Evolutionary conservation across 768 basidiomycete species (phyloP).

Genomic region (Russula olivacea): DNA sequence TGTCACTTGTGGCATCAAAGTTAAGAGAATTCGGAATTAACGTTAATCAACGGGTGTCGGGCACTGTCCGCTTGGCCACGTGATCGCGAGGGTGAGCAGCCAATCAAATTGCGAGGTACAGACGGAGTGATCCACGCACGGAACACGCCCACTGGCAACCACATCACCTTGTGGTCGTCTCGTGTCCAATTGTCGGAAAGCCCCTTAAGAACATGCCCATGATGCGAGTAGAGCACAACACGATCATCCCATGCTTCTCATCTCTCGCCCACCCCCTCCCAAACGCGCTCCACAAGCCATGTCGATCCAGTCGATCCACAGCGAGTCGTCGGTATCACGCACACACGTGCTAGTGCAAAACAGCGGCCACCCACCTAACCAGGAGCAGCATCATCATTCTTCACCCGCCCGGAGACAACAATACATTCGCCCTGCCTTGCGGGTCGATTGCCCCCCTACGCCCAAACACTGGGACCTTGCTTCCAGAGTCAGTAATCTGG

Average conservation of each 20-base stretch:
- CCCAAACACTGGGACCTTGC: conserved; percentile 8
- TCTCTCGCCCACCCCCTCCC: neutral
- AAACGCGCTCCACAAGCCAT: conserved; percentile 1
- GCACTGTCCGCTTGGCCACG: neutral
- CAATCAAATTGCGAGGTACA: neutral
- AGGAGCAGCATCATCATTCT: neutral
- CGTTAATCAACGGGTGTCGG: neutral
- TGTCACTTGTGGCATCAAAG: neutral
- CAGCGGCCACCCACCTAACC: neutral
- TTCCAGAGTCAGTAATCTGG: neutral
- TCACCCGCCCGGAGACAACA: conserved; percentile 4
- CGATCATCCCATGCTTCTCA: neutral
- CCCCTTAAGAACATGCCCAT: conserved; percentile 13
- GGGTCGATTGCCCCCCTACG: conserved; percentile 1
- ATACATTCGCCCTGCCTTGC: conserved; percentile 10
- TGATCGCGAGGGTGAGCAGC: neutral
- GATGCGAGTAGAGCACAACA: neutral
- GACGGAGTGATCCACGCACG: conserved; percentile 12
- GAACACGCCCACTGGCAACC: conserved; percentile 4
- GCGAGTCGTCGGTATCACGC: neutral
- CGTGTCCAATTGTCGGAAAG: neutral
- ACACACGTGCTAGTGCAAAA: neutral
- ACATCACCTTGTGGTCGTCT: neutral
- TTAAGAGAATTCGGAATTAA: neutral
- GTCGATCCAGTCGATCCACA: neutral